Percentiles rank a stretch among this genome's conserved stretches.
These are phyloP conservation scores for Mrakia hoshinonis DNA, from an alignment of 768 basidiomycete genomes.

Conservation along the genomic window DNA sequence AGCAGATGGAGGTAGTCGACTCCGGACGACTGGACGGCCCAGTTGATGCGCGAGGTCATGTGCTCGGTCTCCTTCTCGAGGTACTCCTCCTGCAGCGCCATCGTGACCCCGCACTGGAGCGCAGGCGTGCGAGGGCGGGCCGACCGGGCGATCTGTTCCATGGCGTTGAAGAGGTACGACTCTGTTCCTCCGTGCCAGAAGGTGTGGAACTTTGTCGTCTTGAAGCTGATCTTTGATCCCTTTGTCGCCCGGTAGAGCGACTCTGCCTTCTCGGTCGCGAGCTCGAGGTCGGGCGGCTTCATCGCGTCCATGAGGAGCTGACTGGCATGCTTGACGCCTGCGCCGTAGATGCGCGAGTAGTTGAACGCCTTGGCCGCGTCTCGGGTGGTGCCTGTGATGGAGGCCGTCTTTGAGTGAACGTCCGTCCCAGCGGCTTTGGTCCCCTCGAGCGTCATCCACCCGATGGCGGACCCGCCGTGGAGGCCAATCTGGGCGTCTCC, in stretches of 20 bases:
- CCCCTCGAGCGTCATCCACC: conserved; percentile 99
- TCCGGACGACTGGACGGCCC: conserved; percentile 98
- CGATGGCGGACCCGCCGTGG: conserved; percentile 91
- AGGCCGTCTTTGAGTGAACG: conserved; percentile 91
- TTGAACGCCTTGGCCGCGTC: conserved; percentile 97
- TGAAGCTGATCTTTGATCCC: conserved; percentile 45
- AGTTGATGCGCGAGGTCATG: conserved; percentile 94
- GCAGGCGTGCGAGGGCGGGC: conserved; percentile 84
- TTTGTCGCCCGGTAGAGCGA: conserved; percentile 88
- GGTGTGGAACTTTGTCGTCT: conserved; percentile 58
- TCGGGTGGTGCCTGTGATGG: conserved; percentile 80
- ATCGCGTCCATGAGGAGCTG: conserved; percentile 79
- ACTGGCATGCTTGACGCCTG: conserved; percentile 87
- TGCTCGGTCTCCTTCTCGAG: conserved; percentile 51
- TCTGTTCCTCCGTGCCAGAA: conserved; percentile 98
- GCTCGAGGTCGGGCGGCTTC: conserved; percentile 62
- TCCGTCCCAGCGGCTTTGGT: conserved; percentile 92
- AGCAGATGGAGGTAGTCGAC: conserved; percentile 96
- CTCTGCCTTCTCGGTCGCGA: conserved; percentile 70
- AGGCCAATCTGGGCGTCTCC: conserved; percentile 96
- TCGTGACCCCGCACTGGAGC: conserved; percentile 84
- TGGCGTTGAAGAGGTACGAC: conserved; percentile 92
- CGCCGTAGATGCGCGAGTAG: conserved; percentile 97
- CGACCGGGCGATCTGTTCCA: conserved; percentile 86
- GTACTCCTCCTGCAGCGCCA: conserved; percentile 82